Evolutionary conservation across 1,139 yeast genomes (phyloP).

Genomic region (Candida sp.): DNA sequence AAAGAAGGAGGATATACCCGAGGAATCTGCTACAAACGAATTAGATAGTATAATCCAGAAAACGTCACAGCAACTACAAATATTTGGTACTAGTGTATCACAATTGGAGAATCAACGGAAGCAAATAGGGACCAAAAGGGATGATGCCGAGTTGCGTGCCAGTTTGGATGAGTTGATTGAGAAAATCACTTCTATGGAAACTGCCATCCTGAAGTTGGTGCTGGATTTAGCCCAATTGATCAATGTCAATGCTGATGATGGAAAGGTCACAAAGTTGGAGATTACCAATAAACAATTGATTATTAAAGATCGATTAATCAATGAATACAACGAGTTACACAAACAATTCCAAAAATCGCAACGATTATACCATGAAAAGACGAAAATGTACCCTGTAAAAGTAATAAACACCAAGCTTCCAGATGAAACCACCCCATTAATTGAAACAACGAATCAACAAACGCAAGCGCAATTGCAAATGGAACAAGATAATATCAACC

Average conservation of each 20-base stretch:
- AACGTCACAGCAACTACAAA: conserved; percentile 42
- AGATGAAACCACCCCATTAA: conserved; percentile 26
- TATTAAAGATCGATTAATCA: conserved; percentile 35
- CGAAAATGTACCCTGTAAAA: conserved; percentile 21
- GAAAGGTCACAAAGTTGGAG: conserved; percentile 10
- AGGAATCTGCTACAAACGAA: conserved; percentile 14
- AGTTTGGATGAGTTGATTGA: conserved; percentile 30
- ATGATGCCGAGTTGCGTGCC: conserved; percentile 37
- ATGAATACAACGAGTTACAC: conserved; percentile 36
- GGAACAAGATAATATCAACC: conserved; percentile 37
- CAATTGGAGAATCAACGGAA: conserved; percentile 47
- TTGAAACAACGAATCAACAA: conserved; percentile 16
- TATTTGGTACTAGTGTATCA: conserved; percentile 47
- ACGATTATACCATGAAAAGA: conserved; percentile 30
- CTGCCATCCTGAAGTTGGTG: conserved; percentile 31
- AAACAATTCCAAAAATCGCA: conserved; percentile 28
- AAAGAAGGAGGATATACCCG: conserved; percentile 6
- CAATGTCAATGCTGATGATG: conserved; percentile 24
- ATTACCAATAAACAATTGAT: conserved; percentile 37
- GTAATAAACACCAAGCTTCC: neutral
- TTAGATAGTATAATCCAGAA: conserved; percentile 29
- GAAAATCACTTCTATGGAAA: conserved; percentile 25
- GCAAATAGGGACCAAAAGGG: conserved; percentile 56
- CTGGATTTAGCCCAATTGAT: conserved; percentile 29
- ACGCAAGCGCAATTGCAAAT: conserved; percentile 26